These are phyloP conservation scores for Penicillium sp. DNA, from an alignment of 2,329 filamentous ascomycete genomes.

Conservation along the genomic window DNA sequence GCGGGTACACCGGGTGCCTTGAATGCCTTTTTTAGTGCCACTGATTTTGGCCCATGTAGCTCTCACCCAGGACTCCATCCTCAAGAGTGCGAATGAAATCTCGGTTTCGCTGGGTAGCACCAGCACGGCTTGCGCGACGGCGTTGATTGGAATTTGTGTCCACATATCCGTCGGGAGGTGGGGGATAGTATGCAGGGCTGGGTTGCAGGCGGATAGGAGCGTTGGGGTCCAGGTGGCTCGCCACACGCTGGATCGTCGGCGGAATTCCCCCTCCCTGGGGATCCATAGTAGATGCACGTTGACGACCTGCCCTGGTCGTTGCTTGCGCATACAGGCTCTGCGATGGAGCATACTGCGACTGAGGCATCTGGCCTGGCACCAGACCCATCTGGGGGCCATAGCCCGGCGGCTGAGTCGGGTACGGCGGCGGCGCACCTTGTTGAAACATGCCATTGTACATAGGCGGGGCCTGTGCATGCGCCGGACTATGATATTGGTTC, in stretches of 20 bases:
- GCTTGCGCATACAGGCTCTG: slow-evolving; percentile 73
- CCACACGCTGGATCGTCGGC: slow-evolving; percentile 86
- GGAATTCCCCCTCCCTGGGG: slow-evolving; percentile 91
- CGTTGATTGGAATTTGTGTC: slow-evolving; percentile 65
- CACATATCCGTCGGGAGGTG: slow-evolving; percentile 76
- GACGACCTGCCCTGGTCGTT: slow-evolving; percentile 72
- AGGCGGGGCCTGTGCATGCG: slow-evolving; percentile 54
- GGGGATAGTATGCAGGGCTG: slow-evolving; percentile 95
- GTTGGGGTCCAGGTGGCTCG: slow-evolving; percentile 91
- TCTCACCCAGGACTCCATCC: slow-evolving; percentile 89
- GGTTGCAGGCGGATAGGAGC: slow-evolving; percentile 92
- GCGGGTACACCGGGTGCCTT: neutral
- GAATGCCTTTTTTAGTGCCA: slow-evolving; percentile 55
- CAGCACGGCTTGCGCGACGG: slow-evolving; percentile 70
- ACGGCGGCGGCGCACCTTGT: slow-evolving; percentile 72
- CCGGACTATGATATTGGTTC: slow-evolving; percentile 52
- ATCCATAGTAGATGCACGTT: slow-evolving; percentile 94
- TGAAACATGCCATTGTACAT: slow-evolving; percentile 78
- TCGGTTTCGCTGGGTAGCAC: slow-evolving; percentile 57
- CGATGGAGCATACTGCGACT: slow-evolving; percentile 63
- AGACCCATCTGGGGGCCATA: slow-evolving; percentile 73
- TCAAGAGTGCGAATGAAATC: slow-evolving; percentile 95
- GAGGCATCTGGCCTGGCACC: slow-evolving; percentile 63
- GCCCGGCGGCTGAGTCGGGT: slow-evolving; percentile 67
- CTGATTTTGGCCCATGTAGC: slow-evolving; percentile 75